Evolutionary conservation across 2,329 filamentous ascomycete species (phyloP).

Genomic region (Aphanocladium album): DNA sequence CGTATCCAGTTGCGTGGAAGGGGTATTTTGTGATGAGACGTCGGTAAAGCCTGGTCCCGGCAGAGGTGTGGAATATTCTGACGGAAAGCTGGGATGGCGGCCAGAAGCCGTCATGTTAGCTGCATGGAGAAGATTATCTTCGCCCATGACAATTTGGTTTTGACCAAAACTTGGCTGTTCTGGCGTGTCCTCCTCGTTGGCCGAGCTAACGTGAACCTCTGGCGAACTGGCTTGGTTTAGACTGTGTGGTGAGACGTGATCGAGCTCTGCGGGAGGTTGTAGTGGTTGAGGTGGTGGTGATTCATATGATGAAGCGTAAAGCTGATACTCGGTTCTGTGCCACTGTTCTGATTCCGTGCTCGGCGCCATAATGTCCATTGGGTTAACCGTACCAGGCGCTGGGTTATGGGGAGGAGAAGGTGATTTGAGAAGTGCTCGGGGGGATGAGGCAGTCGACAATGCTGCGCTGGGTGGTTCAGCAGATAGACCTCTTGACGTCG

Average conservation of each 20-base stretch:
- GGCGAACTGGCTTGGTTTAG: not conserved
- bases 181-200: not conserved
- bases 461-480: slow-evolving; percentile 14
- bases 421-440: slow-evolving; percentile 12
- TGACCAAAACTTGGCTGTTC: not conserved
- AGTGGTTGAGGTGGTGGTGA: slow-evolving; percentile 18
- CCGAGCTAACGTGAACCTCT: not conserved
- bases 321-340: slow-evolving; percentile 33
- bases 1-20: slow-evolving; percentile 41
- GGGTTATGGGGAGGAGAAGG: slow-evolving; percentile 29
- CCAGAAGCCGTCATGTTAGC: slow-evolving; percentile 21
- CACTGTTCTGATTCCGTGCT: slow-evolving; percentile 33
- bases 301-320: slow-evolving; percentile 25
- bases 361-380: slow-evolving; percentile 49
- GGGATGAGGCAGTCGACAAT: slow-evolving; percentile 14
- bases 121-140: slow-evolving; percentile 21
- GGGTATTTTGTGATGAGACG: slow-evolving; percentile 39
- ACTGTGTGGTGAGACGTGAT: not conserved
- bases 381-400: slow-evolving; percentile 45
- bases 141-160: slow-evolving; percentile 15
- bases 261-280: not conserved
- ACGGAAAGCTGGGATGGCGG: slow-evolving; percentile 30
- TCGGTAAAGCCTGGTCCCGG: slow-evolving; percentile 35
- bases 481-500: slow-evolving; percentile 8
- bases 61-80: slow-evolving; percentile 39